These are phyloP conservation scores for Blumeria graminis DNA, from an alignment of 2,329 filamentous ascomycete species.

Conservation along the genomic window DNA sequence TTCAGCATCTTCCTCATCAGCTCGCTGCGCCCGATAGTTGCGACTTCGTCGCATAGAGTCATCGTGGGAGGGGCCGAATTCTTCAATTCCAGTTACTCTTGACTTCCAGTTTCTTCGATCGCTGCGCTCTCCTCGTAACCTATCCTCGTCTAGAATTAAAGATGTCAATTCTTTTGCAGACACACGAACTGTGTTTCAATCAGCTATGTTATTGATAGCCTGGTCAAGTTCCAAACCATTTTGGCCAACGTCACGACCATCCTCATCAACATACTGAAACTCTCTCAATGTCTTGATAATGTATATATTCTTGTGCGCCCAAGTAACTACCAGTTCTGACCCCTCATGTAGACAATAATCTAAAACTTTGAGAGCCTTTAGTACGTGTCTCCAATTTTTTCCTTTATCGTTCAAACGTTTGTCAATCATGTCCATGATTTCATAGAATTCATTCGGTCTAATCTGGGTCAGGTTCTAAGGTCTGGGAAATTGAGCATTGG, in stretches of 20 bases:
- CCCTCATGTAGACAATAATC: conserved; percentile 97
- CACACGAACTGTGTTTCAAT: conserved; percentile 47
- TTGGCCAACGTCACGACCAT: conserved; percentile 82
- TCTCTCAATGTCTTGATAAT: conserved; percentile 97
- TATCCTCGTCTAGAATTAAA: conserved; percentile 79
- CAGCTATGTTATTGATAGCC: conserved; percentile 8
- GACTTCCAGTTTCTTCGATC: conserved; percentile 95
- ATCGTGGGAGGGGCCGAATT: conserved; percentile 31
- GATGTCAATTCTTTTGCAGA: conserved; percentile 90
- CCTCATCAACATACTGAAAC: conserved; percentile 90
- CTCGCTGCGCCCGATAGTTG: conserved; percentile 24
- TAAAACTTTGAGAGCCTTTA: conserved; percentile 91
- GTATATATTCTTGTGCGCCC: conserved; percentile 94
- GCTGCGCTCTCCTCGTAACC: conserved; percentile 66
- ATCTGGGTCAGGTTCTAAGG: background rate
- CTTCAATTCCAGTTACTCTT: conserved; percentile 78
- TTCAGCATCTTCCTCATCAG: conserved; percentile 72
- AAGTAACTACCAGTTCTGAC: conserved; percentile 86
- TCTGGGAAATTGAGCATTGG: background rate
- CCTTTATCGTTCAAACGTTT: conserved; percentile 97
- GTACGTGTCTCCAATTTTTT: conserved; percentile 96
- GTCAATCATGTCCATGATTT: conserved; percentile 99
- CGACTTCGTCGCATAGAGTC: conserved; percentile 18
- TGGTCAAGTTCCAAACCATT: conserved; percentile 38
- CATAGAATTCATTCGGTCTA: conserved; percentile 85